Percentiles rank a stretch among this genome's conserved stretches.
Conservation (phyloP, 257 asterid species). For the Oldenlandia corymbosa region DNA sequence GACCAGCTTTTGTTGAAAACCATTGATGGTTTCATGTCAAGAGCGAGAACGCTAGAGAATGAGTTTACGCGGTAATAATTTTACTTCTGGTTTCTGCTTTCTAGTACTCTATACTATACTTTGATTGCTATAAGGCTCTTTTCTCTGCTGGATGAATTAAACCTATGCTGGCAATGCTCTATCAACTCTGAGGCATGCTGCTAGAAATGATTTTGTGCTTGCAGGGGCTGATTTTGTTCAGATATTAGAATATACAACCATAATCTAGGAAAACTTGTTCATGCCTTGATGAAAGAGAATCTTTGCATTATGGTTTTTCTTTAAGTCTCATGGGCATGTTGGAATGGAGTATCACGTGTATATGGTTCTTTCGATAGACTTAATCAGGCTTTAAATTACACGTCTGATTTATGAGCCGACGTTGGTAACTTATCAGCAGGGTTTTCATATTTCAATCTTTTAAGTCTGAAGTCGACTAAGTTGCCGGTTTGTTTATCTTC, state of each 20-base stretch:
- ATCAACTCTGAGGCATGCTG: too few relatives aligned
- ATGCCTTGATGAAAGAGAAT: neutral
- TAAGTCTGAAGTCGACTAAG: neutral
- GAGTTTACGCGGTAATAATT: slow-evolving; percentile 57
- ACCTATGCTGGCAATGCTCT: neutral
- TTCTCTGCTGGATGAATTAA: neutral
- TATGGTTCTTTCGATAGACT: neutral
- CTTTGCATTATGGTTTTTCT: neutral
- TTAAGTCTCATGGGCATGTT: neutral
- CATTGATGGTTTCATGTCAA: slow-evolving; percentile 39
- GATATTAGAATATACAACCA: neutral
- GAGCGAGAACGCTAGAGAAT: slow-evolving; percentile 53
- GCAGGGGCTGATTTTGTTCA: slow-evolving; percentile 1
- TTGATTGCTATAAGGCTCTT: neutral
- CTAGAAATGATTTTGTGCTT: too few relatives aligned
- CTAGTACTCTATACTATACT: neutral
- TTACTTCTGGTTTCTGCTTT: neutral
- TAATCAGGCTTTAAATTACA: neutral
- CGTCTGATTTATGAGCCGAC: neutral
- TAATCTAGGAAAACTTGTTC: neutral
- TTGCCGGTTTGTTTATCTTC: neutral
- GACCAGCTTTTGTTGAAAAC: slow-evolving; percentile 30
- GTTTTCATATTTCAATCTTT: neutral
- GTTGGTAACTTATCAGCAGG: too few relatives aligned
- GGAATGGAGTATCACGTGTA: neutral